phyloP scores from a whole-genome alignment of 108 stramenopile species.

The Cylindrotheca closterium region DNA sequence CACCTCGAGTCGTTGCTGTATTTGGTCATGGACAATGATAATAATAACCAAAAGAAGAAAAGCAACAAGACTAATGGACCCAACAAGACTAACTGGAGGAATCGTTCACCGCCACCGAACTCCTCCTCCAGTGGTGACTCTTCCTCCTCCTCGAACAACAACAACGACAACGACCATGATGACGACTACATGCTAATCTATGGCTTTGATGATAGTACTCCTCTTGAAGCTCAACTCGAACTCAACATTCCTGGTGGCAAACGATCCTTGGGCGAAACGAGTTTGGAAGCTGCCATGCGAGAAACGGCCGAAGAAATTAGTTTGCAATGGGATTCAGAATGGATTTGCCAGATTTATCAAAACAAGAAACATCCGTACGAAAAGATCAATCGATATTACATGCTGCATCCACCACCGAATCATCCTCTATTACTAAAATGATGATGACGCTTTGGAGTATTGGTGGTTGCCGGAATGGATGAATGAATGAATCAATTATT shows the following conservation, averaged over 20 bases:
- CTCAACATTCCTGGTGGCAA: conserved; percentile 65
- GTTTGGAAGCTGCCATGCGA: conserved; percentile 41
- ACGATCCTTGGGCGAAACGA: conserved; percentile 54
- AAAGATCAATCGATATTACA: conserved; percentile 4
- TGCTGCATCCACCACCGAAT: conserved; percentile 13
- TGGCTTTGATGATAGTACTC: background rate
- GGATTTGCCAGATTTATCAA: conserved; percentile 5
- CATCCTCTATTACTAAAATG: too few relatives aligned
- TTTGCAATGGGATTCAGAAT: conserved; percentile 33
- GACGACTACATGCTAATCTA: background rate
- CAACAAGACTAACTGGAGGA: background rate
- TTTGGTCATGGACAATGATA: background rate
- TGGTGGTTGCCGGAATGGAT: too few relatives aligned
- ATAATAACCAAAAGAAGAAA: background rate
- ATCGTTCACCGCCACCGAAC: background rate
- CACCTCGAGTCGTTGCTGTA: background rate
- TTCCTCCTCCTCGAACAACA: background rate
- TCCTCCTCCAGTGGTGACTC: background rate
- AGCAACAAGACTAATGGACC: background rate
- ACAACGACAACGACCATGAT: background rate
- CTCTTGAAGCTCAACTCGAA: background rate
- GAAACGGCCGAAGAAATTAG: conserved; percentile 57
- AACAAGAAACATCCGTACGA: conserved; percentile 5
- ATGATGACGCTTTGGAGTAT: too few relatives aligned
- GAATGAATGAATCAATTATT: too few relatives aligned